Conservation (phyloP, 169 alveolate genomes). For the Cryptosporidium ubiquitum region DNA sequence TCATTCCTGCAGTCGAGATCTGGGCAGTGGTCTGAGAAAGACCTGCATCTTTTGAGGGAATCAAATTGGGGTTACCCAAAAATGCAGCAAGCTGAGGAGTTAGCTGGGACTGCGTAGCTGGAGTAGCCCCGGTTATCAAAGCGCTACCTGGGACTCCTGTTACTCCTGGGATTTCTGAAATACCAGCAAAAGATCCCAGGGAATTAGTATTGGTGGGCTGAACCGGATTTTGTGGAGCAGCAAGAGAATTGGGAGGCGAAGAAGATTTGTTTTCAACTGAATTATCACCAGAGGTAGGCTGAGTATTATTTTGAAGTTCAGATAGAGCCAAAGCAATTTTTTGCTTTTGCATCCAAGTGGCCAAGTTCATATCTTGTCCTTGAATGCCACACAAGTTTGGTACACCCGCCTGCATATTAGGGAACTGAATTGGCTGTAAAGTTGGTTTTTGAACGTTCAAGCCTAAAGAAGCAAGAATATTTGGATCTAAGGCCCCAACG, state of each 20-base stretch:
- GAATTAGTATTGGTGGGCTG: background rate
- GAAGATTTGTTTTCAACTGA: background rate
- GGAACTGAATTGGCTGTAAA: conserved; percentile 57
- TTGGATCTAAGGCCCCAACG: conserved; percentile 63
- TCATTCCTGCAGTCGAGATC: background rate
- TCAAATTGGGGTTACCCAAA: conserved; percentile 52
- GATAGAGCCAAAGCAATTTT: conserved; percentile 66
- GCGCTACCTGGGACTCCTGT: background rate
- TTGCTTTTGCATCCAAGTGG: conserved; percentile 66
- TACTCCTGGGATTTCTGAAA: background rate
- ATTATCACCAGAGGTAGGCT: background rate
- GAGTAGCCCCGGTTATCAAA: background rate
- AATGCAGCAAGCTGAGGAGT: conserved; percentile 71
- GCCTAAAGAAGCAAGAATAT: conserved; percentile 46
- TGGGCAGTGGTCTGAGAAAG: background rate
- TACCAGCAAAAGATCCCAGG: background rate
- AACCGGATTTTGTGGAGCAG: background rate
- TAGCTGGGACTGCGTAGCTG: conserved; percentile 8
- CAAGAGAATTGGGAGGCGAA: background rate
- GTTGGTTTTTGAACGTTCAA: conserved; percentile 63
- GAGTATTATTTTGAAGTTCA: conserved; percentile 16
- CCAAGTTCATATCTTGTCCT: conserved; percentile 65
- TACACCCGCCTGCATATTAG: conserved; percentile 54
- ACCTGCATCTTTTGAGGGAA: conserved; percentile 35
- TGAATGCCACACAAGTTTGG: conserved; percentile 72